Percentiles rank a stretch among this genome's conserved stretches.
Conservation (phyloP, 2,329 filamentous ascomycete genomes). For the Diplodia seriata region DNA sequence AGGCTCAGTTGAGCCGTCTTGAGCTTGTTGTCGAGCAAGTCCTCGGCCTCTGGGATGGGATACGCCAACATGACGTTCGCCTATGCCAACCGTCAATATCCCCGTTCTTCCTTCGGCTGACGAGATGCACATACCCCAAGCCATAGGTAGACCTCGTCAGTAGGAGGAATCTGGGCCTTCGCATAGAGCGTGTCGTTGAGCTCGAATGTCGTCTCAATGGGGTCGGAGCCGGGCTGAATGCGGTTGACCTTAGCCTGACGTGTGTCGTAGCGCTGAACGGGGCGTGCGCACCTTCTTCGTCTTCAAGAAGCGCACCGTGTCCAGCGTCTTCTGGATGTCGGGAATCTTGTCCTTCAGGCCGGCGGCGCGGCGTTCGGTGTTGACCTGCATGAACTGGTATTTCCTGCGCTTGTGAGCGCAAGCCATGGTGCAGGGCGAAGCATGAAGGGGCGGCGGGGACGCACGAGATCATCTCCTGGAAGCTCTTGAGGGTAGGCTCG, state of each 20-base stretch:
- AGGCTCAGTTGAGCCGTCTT: slow-evolving; percentile 79
- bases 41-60: slow-evolving; percentile 84
- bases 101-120: not conserved
- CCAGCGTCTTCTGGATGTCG: slow-evolving; percentile 94
- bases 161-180: slow-evolving; percentile 80
- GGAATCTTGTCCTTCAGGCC: slow-evolving; percentile 94
- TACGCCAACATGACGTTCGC: slow-evolving; percentile 99
- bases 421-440: slow-evolving; percentile 34
- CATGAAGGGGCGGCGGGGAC: slow-evolving; percentile 35
- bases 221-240: slow-evolving; percentile 59
- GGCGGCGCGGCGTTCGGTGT: slow-evolving; percentile 80
- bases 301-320: slow-evolving; percentile 86
- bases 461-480: slow-evolving; percentile 93
- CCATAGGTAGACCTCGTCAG: slow-evolving; percentile 95
- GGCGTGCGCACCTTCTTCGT: slow-evolving; percentile 67
- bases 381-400: slow-evolving; percentile 99
- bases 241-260: slow-evolving; percentile 49
- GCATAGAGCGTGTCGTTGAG: slow-evolving; percentile 95
- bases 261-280: not conserved
- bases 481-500: slow-evolving; percentile 79
- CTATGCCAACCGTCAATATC: slow-evolving; percentile 49
- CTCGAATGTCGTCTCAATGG: slow-evolving; percentile 92
- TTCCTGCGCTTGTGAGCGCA: slow-evolving; percentile 65
- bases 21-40: slow-evolving; percentile 78
- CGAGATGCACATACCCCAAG: slow-evolving; percentile 70